phyloP scores from a whole-genome alignment of 2,329 filamentous ascomycete genomes.

The Proliferodiscus dingleyae region DNA sequence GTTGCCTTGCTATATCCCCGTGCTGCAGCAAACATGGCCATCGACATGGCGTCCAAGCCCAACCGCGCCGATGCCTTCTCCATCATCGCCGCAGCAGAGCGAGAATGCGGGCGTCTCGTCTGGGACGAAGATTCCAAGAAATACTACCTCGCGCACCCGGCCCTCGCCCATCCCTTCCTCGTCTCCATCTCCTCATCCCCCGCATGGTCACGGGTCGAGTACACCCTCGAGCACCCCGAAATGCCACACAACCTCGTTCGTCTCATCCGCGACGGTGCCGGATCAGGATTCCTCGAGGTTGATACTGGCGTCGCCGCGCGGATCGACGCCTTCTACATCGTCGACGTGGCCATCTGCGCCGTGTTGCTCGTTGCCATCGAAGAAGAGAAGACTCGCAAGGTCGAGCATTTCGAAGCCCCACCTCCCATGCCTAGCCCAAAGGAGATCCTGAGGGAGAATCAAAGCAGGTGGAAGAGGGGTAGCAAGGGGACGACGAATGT shows the following conservation, averaged over 20 bases:
- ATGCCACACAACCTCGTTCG: slow-evolving; percentile 55
- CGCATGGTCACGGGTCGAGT: slow-evolving; percentile 57
- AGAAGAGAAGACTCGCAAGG: slow-evolving; percentile 47
- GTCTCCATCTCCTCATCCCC: slow-evolving; percentile 54
- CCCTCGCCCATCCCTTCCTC: slow-evolving; percentile 58
- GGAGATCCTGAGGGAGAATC: not conserved
- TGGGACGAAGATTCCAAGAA: slow-evolving; percentile 59
- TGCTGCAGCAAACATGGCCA: slow-evolving; percentile 57
- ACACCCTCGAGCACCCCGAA: slow-evolving; percentile 61
- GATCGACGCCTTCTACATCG: slow-evolving; percentile 56
- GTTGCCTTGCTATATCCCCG: slow-evolving; percentile 65
- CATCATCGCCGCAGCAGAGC: slow-evolving; percentile 57
- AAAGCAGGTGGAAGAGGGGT: slow-evolving; percentile 19
- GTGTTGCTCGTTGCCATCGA: slow-evolving; percentile 53
- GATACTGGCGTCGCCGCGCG: slow-evolving; percentile 54
- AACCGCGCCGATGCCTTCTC: slow-evolving; percentile 52
- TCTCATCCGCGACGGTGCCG: slow-evolving; percentile 55
- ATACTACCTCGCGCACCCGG: slow-evolving; percentile 60
- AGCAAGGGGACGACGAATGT: slow-evolving; percentile 19
- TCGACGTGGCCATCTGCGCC: slow-evolving; percentile 58
- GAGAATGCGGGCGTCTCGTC: slow-evolving; percentile 66
- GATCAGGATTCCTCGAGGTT: slow-evolving; percentile 55
- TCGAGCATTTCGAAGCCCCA: slow-evolving; percentile 56
- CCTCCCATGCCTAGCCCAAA: slow-evolving; percentile 31
- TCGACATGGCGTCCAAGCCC: slow-evolving; percentile 39